phyloP scores from a whole-genome alignment of 352 stramenopile species.

The Peronospora belbahrii region DNA sequence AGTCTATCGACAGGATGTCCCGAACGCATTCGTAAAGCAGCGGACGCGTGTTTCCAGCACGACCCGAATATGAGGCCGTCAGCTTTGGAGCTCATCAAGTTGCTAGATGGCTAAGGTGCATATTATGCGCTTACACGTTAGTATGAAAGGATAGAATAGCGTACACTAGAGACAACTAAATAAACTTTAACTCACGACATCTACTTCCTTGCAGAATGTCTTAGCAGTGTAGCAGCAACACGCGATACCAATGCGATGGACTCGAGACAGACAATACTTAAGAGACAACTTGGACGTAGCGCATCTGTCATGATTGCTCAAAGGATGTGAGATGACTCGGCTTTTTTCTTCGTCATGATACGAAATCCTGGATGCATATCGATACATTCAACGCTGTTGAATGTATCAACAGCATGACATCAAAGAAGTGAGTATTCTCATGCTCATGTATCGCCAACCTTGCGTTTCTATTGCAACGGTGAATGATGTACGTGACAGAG shows the following conservation, averaged over 20 bases:
- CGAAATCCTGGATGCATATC: too few species aligned
- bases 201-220: conserved; percentile 15
- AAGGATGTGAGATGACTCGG: too few species aligned
- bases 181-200: not conserved
- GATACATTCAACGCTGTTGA: too few species aligned
- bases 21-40: conserved; percentile 26
- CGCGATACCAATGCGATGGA: conserved; percentile 25
- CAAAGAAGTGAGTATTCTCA: too few species aligned
- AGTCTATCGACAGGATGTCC: conserved; percentile 36
- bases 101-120: conserved; percentile 29
- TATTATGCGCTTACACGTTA: conserved; percentile 1
- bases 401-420: too few species aligned
- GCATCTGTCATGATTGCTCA: too few species aligned
- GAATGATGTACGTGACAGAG: too few species aligned
- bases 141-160: too few species aligned
- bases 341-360: too few species aligned
- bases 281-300: too few species aligned
- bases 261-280: conserved; percentile 16
- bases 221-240: conserved; percentile 22
- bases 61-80: conserved; percentile 33
- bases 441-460: too few species aligned
- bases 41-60: conserved; percentile 36
- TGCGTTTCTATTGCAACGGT: too few species aligned
- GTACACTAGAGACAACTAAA: conserved; percentile 12
- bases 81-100: conserved; percentile 28